Base-by-base conservation (phyloP, 2,329 filamentous ascomycete species). In the Triangularia verruculosa region DNA sequence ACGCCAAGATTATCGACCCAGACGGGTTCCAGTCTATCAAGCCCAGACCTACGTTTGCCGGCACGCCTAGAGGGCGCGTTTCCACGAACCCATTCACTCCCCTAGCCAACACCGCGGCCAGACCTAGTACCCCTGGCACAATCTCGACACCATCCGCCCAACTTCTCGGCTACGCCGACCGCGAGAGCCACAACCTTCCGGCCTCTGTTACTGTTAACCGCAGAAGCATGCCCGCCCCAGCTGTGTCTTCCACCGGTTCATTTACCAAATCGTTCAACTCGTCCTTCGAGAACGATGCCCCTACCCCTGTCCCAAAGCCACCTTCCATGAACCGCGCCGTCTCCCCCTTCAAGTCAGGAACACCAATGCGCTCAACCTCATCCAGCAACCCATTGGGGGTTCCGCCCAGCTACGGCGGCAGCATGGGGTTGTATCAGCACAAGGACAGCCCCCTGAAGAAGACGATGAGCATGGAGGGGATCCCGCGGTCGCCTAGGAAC, bases 361-460 rank as follows among this genome's bases (percentile, higher is more conserved):
- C 68, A 13, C 69, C 72, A 4, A 58, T 64, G n/a, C 28, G 68
- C 1, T 61, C 64, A 9, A 65, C 67, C 27, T 64, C 69, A 27
- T 59, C 57, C 51, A 68, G 64, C 12, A 66, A 52, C 54, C 34
- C 39, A 57, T 34, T 58, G 24, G 57, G 34, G 1, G n/a, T 59
- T 3, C 61, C 66, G 13, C 30, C 63, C 2, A 59, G 39, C 15
- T 79, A 78, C 72, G 92, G 92, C 15, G 92, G 93, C 2, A 94
- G 84, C 72, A 79, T 97, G 57, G 93, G 93, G 13, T 83, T 96
- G 0, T 93, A 88, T 74, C 89, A 84, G 5, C 92, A 96, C 74
- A 87, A 88, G 5, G 90, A 89, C 47, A 96, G 92, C 11, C 94
- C 94, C 0, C 76, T 98, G 12, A 89, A 92, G 71, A 97, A 96